phyloP scores from a whole-genome alignment of 2,329 filamentous ascomycete genomes.

The Claviceps digitariae region DNA sequence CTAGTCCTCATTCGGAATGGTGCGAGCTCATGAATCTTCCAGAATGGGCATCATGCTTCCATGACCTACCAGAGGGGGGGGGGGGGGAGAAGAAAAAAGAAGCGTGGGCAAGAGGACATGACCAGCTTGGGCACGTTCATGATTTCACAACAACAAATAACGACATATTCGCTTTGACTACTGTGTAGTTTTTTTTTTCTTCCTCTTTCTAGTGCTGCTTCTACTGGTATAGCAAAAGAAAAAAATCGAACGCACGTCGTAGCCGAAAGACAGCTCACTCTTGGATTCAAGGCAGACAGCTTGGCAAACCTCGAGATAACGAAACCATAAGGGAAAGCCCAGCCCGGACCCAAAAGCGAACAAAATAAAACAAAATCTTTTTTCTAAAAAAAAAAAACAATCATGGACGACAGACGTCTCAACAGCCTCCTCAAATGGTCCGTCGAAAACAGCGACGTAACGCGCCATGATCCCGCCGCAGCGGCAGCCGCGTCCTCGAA shows the following conservation, averaged over 20 bases:
- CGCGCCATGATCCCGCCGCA: slow-evolving; percentile 15
- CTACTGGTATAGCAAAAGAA: not conserved
- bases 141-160: not conserved
- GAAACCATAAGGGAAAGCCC: too few species aligned
- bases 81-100: not conserved
- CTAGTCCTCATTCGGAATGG: slow-evolving; percentile 16
- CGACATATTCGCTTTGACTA: not conserved
- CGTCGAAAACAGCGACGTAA: slow-evolving; percentile 33
- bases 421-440: slow-evolving; percentile 74
- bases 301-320: too few species aligned
- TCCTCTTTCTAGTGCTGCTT: not conserved
- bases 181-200: not conserved
- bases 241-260: not conserved
- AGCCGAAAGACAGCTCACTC: not conserved
- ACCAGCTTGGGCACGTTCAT: not conserved
- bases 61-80: not conserved
- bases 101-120: not conserved
- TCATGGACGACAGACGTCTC: slow-evolving; percentile 36
- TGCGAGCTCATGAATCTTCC: slow-evolving; percentile 23
- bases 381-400: not conserved
- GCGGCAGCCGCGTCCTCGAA: slow-evolving; percentile 18
- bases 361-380: too few species aligned
- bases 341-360: not conserved
- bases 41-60: slow-evolving; percentile 20
- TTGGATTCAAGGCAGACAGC: not conserved